Percentiles rank a stretch among this genome's conserved stretches.
Conservation (phyloP, 2,329 filamentous ascomycete genomes). For the Elsinoe necatrix region DNA sequence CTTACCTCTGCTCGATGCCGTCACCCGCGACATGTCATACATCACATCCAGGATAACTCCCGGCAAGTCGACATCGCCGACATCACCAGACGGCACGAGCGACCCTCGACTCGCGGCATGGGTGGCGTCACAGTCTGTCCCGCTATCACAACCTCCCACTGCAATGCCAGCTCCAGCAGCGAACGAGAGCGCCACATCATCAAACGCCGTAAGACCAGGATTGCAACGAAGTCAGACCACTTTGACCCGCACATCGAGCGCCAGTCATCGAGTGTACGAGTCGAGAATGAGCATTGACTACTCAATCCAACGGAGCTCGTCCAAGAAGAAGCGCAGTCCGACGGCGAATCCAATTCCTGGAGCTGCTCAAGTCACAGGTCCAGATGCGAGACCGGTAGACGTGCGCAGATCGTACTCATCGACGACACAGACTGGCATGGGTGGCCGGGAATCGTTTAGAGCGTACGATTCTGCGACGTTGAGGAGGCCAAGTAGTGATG, state of each 20-base stretch:
- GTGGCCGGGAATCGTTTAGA: background rate
- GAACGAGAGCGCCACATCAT: background rate
- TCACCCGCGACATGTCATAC: constrained; percentile 12
- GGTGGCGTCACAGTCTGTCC: background rate
- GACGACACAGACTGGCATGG: background rate
- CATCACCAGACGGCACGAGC: constrained; percentile 9
- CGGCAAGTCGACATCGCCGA: background rate
- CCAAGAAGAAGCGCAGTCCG: background rate
- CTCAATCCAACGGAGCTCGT: constrained; percentile 4
- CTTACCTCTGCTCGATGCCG: constrained; percentile 2
- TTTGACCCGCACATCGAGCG: background rate
- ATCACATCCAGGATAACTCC: constrained; percentile 10
- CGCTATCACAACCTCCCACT: background rate
- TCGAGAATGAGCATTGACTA: constrained; percentile 8
- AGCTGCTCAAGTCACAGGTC: background rate
- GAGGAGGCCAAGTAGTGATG: background rate
- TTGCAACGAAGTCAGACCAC: constrained; percentile 4
- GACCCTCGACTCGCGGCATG: constrained; percentile 4
- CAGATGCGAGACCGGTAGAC: background rate
- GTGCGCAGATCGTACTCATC: constrained; percentile 8
- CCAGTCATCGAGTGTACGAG: constrained; percentile 9
- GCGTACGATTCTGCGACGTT: background rate
- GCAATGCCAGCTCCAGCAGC: background rate
- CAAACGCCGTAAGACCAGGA: background rate
- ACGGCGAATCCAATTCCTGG: background rate